Evolutionary conservation across 805 yeast species (phyloP).

Genomic region (Barnettozyma populi): DNA sequence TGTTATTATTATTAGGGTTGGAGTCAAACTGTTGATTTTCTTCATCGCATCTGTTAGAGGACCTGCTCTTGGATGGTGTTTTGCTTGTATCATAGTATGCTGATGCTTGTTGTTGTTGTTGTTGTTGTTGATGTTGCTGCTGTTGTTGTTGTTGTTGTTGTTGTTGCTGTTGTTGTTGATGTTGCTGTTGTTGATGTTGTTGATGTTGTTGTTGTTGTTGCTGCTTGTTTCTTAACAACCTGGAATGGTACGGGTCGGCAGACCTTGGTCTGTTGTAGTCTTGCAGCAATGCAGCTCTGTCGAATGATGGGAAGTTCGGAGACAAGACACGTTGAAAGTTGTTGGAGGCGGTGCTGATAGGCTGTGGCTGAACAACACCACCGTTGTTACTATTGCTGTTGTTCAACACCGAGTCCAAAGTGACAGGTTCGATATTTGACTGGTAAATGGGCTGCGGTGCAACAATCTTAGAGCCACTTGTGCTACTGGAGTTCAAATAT

Average conservation of each 20-base stretch:
- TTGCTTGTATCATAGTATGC: slow-evolving; percentile 7
- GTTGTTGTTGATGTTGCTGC: too few species aligned
- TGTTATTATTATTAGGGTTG: slow-evolving; percentile 5
- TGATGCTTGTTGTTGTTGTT: slow-evolving; percentile 1
- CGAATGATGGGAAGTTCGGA: slow-evolving; percentile 18
- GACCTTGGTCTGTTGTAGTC: slow-evolving; percentile 35
- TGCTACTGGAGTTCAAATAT: background rate
- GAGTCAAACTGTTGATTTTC: slow-evolving; percentile 10
- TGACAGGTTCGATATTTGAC: slow-evolving; percentile 30
- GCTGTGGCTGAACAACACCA: slow-evolving; percentile 36
- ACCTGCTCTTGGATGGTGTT: slow-evolving; percentile 19
- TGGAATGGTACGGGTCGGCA: slow-evolving; percentile 33
- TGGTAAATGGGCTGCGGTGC: slow-evolving; percentile 23
- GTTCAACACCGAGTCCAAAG: slow-evolving; percentile 35
- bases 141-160: too few species aligned
- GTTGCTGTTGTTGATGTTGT: slow-evolving; percentile 3
- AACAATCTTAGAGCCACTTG: slow-evolving; percentile 9
- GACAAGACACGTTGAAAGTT: slow-evolving; percentile 29
- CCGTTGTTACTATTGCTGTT: slow-evolving; percentile 20
- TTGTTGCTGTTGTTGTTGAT: slow-evolving; percentile 2
- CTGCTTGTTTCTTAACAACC: slow-evolving; percentile 7
- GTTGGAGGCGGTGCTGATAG: slow-evolving; percentile 27
- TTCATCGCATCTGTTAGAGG: slow-evolving; percentile 17
- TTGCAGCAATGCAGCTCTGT: slow-evolving; percentile 16
- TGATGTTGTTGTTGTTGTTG: slow-evolving; percentile 7